phyloP scores from a whole-genome alignment of 176 grass and related monocot species.

The Aegilops tauschii region DNA sequence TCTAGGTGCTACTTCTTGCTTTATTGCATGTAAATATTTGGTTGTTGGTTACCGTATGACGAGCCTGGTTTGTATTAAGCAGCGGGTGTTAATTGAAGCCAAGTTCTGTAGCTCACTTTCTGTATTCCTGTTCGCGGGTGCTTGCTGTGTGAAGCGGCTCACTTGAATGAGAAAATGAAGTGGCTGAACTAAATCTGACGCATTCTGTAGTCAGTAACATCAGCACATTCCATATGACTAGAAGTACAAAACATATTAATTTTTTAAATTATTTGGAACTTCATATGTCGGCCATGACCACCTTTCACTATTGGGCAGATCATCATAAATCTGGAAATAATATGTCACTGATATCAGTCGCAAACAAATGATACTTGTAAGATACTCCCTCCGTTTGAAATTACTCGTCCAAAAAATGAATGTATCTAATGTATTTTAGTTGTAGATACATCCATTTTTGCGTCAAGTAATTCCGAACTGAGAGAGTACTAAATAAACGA shows the following conservation, averaged over 20 bases:
- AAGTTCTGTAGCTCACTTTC: no score
- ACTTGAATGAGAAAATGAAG: neutral
- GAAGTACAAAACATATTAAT: constrained; percentile 12
- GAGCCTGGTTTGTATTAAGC: no score
- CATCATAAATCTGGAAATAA: constrained; percentile 62
- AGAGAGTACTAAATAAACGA: constrained; percentile 10
- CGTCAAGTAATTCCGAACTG: no score
- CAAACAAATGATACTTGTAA: neutral
- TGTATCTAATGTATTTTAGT: no score
- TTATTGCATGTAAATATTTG: no score
- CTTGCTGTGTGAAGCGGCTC: no score
- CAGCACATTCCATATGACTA: constrained; percentile 8
- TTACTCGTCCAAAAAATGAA: no score
- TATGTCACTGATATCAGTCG: neutral
- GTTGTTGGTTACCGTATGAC: no score
- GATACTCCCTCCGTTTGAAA: neutral
- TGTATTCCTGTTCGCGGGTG: no score
- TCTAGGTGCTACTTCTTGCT: no score
- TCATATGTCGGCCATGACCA: constrained; percentile 70
- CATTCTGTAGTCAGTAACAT: neutral
- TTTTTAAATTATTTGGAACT: constrained; percentile 10
- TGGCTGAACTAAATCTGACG: neutral
- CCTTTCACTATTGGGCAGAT: constrained; percentile 89
- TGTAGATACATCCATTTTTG: no score
- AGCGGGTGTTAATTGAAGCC: no score